Conservation (phyloP, 2,329 filamentous ascomycete genomes). For the Cadophora luteo-olivacea region DNA sequence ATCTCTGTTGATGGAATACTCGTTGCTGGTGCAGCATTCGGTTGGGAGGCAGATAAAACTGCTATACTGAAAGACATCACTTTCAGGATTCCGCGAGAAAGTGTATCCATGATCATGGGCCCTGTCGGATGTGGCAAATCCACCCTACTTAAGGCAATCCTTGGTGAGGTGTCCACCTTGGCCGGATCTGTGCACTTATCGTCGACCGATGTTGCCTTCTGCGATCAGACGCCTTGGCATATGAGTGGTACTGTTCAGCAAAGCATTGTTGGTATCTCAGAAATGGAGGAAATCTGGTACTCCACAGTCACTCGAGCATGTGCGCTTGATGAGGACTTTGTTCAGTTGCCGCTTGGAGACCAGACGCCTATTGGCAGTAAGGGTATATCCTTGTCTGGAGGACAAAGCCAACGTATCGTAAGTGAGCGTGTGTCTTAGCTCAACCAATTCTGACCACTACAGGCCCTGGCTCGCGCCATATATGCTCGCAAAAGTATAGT, state of each 20-base stretch:
- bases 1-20: background rate
- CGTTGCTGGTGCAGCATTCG: background rate
- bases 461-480: constrained; percentile 67
- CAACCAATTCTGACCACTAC: constrained; percentile 10
- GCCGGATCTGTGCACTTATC: constrained; percentile 29
- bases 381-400: constrained; percentile 43
- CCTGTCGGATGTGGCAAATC: constrained; percentile 45
- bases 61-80: background rate
- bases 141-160: constrained; percentile 39
- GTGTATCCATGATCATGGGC: constrained; percentile 41
- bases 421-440: background rate
- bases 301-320: constrained; percentile 36
- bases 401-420: constrained; percentile 39
- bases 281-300: constrained; percentile 42
- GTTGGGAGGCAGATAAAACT: background rate
- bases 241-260: constrained; percentile 49
- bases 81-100: constrained; percentile 20
- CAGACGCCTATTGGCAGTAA: constrained; percentile 41
- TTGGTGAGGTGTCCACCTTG: constrained; percentile 34
- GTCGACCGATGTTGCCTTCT: constrained; percentile 46
- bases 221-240: constrained; percentile 53
- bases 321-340: constrained; percentile 35
- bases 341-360: constrained; percentile 40
- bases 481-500: constrained; percentile 43
- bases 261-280: constrained; percentile 47